Evolutionary conservation across 2,329 filamentous ascomycete species (phyloP), one percentile per base, ranked within the genome.

Genomic region (Pseudogymnoascus pannorum): DNA sequence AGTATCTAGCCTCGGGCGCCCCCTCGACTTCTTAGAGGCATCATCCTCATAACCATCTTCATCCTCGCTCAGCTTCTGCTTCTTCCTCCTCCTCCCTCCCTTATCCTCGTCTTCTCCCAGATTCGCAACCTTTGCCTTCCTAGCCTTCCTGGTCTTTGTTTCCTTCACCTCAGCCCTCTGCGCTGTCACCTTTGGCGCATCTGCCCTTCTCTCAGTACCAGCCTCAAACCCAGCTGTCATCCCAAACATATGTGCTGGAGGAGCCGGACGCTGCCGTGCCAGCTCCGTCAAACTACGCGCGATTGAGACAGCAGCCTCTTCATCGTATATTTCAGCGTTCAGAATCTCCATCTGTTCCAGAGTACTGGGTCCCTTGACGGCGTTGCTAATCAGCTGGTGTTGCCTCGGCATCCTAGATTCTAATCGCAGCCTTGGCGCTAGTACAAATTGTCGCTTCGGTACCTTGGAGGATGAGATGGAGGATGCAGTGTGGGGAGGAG

Each of bases 1-100:
- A n/a, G 85, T 84, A 66, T 92, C 86, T 14, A 94, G 79, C 58
- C 89, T 79, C 5, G 91, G 91, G 61, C 91, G 81, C 6, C 91
- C 91, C 70, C 91, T 80, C 16, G 84, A 78, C 68, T 87, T 84
- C 72, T 84, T 86, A 67, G 78, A 79, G 57, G 78, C 76, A 58
- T 78, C 77, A 2, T 76, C 75, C 0, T 79, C 75, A 0, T 76
- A 74, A 1, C 74, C 72, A 1, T 64, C 68, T 14, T 69, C 68
- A 1, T 72, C 72, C 12, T 66, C 67, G 6, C 71, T 67, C 5
- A 67, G 66, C 61, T 70, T 73, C 33, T 72, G 71, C 66, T 76
- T 77, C 66, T 69, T 74, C 9, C 59, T 68, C 58, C 62, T 58
- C 59, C 60, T 62, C 20, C 59, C 59, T 12, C 67, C 70, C 62